Evolutionary conservation across 345 rosid species (phyloP).

Genomic region (Ceriops decandra): DNA sequence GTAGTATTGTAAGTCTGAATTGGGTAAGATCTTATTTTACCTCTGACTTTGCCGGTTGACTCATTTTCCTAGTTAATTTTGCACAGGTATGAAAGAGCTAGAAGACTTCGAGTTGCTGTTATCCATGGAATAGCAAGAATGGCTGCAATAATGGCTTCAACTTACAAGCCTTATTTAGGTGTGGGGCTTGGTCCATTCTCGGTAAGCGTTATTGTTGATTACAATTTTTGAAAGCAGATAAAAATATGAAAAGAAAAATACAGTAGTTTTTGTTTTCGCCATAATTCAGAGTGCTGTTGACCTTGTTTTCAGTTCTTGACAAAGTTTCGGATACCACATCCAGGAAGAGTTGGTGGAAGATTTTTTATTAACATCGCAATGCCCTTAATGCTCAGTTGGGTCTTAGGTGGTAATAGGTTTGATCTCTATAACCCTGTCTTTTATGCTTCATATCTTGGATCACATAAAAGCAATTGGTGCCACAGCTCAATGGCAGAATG

Average conservation of each 20-base stretch:
- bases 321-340: conserved; percentile 80
- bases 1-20: not conserved
- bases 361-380: conserved; percentile 67
- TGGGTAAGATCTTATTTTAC: not conserved
- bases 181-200: conserved; percentile 94
- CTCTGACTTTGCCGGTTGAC: not conserved
- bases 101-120: conserved; percentile 73
- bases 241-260: not conserved
- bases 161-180: conserved; percentile 90
- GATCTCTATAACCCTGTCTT: conserved; percentile 14
- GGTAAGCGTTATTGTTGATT: conserved; percentile 36
- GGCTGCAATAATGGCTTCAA: conserved; percentile 96
- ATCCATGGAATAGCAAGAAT: conserved; percentile 90
- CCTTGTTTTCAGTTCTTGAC: conserved; percentile 62
- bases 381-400: conserved; percentile 90
- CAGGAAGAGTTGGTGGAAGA: conserved; percentile 85
- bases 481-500: too few relatives aligned
- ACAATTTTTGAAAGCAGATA: not conserved
- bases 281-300: conserved; percentile 11
- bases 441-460: not conserved
- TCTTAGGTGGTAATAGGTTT: conserved; percentile 90
- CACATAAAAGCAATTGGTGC: too few relatives aligned
- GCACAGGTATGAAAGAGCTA: conserved; percentile 65
- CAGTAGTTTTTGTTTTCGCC: not conserved
- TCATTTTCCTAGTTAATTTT: conserved; percentile 8